Evolutionary conservation across 2,329 filamentous ascomycete genomes (phyloP), one percentile per base, ranked within the genome.

Genomic region (Leptographium galeiforme): DNA sequence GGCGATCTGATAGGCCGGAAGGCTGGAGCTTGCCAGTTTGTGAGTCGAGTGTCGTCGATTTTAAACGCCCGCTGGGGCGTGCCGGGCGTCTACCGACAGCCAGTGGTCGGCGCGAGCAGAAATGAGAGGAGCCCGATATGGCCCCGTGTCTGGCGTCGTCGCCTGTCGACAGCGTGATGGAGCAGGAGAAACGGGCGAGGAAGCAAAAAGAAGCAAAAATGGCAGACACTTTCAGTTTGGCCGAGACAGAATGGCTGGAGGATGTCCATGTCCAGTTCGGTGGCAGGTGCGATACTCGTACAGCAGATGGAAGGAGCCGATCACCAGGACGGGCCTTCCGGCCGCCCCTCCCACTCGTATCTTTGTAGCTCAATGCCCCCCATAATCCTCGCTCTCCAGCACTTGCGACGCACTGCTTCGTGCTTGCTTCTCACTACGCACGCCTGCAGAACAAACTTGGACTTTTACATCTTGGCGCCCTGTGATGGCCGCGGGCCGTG

Each of bases 21-120:
- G 10, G 39, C 18, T 56, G 53, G 55, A 59, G 60, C 59, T 61
- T 63, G 53, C 66, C 68, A 68, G 68, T 70, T 64, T 61, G 65
- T 62, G 64, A 62, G 63, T 63, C 67, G 65, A 69, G 63, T 67
- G 62, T 64, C 59, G 63, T 66, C 62, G 61, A 41, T 18, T 68
- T 70, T 74, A 75, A 68, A 72, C 72, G 72, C 72, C 68, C 66
- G 60, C 57, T 48, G 44, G 52, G 47, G 51, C 62, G 66, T 68
- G 67, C 41, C 55, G 49, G 58, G 55, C 58, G 58, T 53, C 52
- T 56, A 56, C 14, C 2, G 34, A 8, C 11, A 47, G 54, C 50
- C 56, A 50, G 51, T 49, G 50, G 39, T 34, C 49, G 50, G 57
- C 53, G 57, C 57, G 47, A 58, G 51, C 38, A 57, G 55, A 58